phyloP scores from a whole-genome alignment of 768 basidiomycete species.

The Lentinula sp. region DNA sequence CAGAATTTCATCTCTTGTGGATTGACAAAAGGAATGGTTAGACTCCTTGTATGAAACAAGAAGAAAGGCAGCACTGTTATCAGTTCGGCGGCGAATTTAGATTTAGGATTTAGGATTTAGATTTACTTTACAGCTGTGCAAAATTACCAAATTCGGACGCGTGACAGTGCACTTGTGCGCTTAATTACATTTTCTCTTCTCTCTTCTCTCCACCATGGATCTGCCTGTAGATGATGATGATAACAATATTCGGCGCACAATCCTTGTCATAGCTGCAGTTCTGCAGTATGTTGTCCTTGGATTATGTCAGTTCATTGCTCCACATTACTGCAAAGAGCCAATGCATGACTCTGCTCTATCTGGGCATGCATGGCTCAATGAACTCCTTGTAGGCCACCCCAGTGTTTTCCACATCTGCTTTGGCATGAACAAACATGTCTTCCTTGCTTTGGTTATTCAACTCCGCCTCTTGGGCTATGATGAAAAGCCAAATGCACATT shows the following conservation, averaged over 20 bases:
- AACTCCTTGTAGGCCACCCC: conserved; percentile 13
- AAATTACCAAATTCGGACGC: no score
- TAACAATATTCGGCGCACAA: not conserved
- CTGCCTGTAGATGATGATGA: no score
- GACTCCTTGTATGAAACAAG: no score
- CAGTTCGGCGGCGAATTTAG: no score
- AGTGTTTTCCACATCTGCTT: conserved; percentile 10
- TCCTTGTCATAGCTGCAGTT: not conserved
- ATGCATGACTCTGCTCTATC: conserved; percentile 14
- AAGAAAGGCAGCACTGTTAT: no score
- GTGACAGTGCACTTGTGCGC: no score
- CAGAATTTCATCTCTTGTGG: no score
- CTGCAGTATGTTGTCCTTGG: not conserved
- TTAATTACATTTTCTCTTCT: no score
- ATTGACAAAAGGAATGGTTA: no score
- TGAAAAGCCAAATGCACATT: not conserved
- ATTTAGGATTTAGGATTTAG: no score
- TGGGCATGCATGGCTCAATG: conserved; percentile 12
- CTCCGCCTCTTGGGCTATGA: not conserved
- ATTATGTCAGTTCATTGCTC: not conserved
- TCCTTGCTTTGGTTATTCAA: conserved; percentile 8
- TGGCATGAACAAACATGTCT: conserved; percentile 13
- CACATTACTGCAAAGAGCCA: conserved; percentile 6
- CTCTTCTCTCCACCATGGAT: no score
- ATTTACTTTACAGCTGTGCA: no score